A percentile compares a stretch with the other conserved stretches of the same genome.
phyloP scores from a whole-genome alignment of 176 grass and related monocot species.

The Saccharum spontaneum region DNA sequence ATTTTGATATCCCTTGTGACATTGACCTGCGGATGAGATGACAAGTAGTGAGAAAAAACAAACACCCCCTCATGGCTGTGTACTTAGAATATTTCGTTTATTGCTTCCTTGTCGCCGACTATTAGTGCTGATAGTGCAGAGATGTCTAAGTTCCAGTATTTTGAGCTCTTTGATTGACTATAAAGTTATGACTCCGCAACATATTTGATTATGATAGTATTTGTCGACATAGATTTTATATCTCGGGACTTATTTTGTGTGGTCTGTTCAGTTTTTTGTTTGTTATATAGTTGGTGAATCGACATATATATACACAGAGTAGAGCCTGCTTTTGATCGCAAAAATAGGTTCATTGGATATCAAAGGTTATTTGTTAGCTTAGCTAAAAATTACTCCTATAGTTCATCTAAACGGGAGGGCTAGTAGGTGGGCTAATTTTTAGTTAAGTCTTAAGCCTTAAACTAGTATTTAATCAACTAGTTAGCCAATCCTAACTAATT shows the following conservation, averaged over 20 bases:
- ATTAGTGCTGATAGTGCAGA: conserved; percentile 30
- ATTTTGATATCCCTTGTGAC: conserved; percentile 37
- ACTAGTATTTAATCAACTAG: too few relatives aligned
- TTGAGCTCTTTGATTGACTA: conserved; percentile 24
- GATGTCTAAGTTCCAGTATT: conserved; percentile 8
- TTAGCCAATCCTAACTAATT: too few relatives aligned
- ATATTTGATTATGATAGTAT: conserved; percentile 18
- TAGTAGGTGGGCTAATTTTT: background rate
- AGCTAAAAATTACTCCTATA: background rate
- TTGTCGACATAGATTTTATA: background rate
- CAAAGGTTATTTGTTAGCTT: background rate
- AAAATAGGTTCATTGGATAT: background rate
- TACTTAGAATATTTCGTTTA: conserved; percentile 18
- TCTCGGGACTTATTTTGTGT: background rate
- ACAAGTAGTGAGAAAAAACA: conserved; percentile 18
- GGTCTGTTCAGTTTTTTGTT: background rate
- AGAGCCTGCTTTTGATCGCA: background rate
- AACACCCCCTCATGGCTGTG: conserved; percentile 11
- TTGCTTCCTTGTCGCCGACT: conserved; percentile 9
- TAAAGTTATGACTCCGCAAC: background rate
- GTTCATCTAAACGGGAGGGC: background rate
- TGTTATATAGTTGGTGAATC: background rate
- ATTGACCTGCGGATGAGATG: conserved; percentile 31
- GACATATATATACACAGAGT: background rate
- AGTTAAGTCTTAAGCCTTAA: background rate